Conservation (phyloP, 208 protist species). For the Angomonas desouzai region DNA sequence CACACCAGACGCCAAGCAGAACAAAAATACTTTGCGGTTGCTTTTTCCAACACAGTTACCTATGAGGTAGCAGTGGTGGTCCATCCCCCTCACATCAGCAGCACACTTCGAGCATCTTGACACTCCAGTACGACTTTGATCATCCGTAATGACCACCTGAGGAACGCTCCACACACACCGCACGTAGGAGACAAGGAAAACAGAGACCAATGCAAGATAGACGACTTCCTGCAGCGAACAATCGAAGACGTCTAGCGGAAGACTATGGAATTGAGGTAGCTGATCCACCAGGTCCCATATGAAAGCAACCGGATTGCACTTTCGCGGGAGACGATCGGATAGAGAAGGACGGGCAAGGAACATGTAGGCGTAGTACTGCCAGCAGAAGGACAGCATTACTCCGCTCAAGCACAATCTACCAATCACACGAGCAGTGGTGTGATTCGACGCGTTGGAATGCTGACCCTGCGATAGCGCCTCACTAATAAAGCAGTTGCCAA, state of each 20-base stretch:
- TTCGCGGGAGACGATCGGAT: not conserved
- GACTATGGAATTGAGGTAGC: conserved; percentile 12
- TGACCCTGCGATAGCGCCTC: conserved; percentile 34
- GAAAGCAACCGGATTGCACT: conserved; percentile 26
- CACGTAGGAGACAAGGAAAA: conserved; percentile 31
- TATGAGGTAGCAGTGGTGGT: conserved; percentile 72
- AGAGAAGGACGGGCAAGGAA: conserved; percentile 22
- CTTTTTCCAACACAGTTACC: conserved; percentile 49
- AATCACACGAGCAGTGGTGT: conserved; percentile 20
- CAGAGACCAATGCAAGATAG: conserved; percentile 24
- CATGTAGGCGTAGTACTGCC: conserved; percentile 62
- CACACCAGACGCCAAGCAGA: conserved; percentile 25
- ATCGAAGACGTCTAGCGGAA: conserved; percentile 12
- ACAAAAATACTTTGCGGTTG: conserved; percentile 37
- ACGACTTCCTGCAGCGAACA: conserved; percentile 24
- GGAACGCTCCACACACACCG: conserved; percentile 42
- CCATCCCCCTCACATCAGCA: conserved; percentile 30
- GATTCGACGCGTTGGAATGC: conserved; percentile 20
- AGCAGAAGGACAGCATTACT: conserved; percentile 38
- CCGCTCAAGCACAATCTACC: conserved; percentile 27
- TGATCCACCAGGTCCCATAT: conserved; percentile 34
- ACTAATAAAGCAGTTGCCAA: conserved; percentile 58
- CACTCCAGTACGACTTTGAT: not conserved
- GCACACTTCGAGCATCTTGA: conserved; percentile 37
- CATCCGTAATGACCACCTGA: conserved; percentile 10